phyloP scores from a whole-genome alignment of 805 yeast genomes.

The Wickerhamiella bombiphila region DNA sequence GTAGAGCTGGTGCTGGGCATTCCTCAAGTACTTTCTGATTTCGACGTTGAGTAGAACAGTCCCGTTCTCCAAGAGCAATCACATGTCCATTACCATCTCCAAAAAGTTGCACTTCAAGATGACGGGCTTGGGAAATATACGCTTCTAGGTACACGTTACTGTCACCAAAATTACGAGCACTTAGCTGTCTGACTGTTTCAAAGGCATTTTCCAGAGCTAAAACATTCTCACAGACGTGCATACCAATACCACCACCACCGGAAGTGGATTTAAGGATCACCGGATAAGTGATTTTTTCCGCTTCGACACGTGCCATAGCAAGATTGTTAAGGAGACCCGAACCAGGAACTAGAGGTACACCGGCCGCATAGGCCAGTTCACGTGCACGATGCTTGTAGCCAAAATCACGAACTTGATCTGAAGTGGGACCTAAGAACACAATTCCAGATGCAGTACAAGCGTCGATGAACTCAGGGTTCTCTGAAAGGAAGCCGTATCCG shows the following conservation, averaged over 20 bases:
- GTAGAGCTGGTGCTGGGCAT: conserved; percentile 89
- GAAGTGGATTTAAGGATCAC: conserved; percentile 93
- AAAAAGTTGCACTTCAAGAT: conserved; percentile 86
- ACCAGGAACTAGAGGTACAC: conserved; percentile 24
- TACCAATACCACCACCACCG: conserved; percentile 96
- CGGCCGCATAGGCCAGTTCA: conserved; percentile 22
- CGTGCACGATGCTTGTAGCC: conserved; percentile 24
- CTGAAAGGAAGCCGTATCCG: conserved; percentile 43
- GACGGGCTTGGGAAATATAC: conserved; percentile 83
- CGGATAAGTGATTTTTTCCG: conserved; percentile 22
- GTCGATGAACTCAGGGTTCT: conserved; percentile 25
- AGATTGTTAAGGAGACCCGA: neutral
- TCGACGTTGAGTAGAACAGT: conserved; percentile 89
- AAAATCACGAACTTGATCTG: conserved; percentile 23
- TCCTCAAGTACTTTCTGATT: conserved; percentile 90
- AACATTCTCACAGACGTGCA: conserved; percentile 73
- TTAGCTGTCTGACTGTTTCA: conserved; percentile 82
- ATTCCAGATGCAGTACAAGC: conserved; percentile 22
- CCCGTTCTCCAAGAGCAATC: conserved; percentile 87
- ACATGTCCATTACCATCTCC: conserved; percentile 91
- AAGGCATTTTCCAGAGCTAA: conserved; percentile 69
- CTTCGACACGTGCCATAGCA: neutral
- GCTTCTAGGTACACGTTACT: conserved; percentile 89
- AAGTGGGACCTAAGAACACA: conserved; percentile 24
- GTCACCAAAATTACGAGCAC: conserved; percentile 80